Percentiles rank a stretch among this genome's conserved stretches.
Evolutionary conservation across 2,329 filamentous ascomycete genomes (phyloP).

Genomic region (Aureobasidium leucospermi): DNA sequence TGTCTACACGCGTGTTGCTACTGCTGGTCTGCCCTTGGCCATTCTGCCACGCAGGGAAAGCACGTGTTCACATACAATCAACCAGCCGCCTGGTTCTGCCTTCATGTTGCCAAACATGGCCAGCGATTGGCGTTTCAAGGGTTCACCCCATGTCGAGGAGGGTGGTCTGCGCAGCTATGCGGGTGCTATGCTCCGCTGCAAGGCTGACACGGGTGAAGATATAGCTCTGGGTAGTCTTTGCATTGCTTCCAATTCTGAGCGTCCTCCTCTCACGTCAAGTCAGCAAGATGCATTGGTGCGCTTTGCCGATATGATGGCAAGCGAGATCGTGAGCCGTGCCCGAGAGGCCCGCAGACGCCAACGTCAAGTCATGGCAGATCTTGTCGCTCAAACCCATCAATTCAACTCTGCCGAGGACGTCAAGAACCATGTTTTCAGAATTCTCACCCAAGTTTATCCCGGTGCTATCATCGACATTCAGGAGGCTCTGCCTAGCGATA

Average conservation of each 20-base stretch:
- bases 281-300: conserved; percentile 30
- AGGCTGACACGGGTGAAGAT: conserved; percentile 33
- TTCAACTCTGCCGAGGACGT: conserved; percentile 16
- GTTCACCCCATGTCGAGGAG: conserved; percentile 34
- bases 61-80: conserved; percentile 39
- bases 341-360: conserved; percentile 33
- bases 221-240: conserved; percentile 38
- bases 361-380: conserved; percentile 32
- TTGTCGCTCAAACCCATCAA: conserved; percentile 25
- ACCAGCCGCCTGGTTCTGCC: conserved; percentile 20
- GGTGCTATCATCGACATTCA: conserved; percentile 26
- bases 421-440: conserved; percentile 24
- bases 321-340: conserved; percentile 35
- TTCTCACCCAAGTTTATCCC: conserved; percentile 31
- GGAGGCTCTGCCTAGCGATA: conserved; percentile 16
- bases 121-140: conserved; percentile 38
- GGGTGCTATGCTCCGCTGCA: conserved; percentile 34
- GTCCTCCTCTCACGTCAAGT: conserved; percentile 25
- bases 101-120: conserved; percentile 37
- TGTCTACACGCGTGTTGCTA: conserved; percentile 37
- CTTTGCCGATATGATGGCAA: conserved; percentile 34
- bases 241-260: conserved; percentile 33
- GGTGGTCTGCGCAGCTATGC: conserved; percentile 37
- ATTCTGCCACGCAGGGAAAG: conserved; percentile 40
- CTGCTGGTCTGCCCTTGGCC: conserved; percentile 35